Conservation (phyloP, 2,329 filamentous ascomycete genomes). For the Penicillium sp. region DNA sequence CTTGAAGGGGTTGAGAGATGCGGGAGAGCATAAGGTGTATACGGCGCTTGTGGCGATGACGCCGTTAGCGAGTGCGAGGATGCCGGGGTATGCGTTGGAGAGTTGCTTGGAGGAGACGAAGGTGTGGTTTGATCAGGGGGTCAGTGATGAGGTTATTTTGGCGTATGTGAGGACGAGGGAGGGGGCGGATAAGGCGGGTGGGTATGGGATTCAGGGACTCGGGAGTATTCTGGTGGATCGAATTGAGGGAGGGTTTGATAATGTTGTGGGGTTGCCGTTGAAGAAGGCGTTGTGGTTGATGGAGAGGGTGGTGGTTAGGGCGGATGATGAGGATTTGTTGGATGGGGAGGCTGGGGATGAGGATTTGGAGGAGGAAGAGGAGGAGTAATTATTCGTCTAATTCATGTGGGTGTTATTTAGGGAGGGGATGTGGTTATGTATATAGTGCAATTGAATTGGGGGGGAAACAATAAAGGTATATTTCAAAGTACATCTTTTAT, state of each 20-base stretch:
- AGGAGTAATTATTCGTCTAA: no score
- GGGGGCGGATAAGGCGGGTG: slow-evolving; percentile 90
- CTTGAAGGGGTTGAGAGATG: slow-evolving; percentile 72
- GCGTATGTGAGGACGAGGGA: slow-evolving; percentile 64
- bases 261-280: slow-evolving; percentile 84
- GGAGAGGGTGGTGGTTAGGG: slow-evolving; percentile 71
- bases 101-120: slow-evolving; percentile 79
- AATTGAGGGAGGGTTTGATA: slow-evolving; percentile 84
- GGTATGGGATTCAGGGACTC: slow-evolving; percentile 85
- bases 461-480: no score
- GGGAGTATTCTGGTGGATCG: slow-evolving; percentile 78
- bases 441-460: no score
- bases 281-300: slow-evolving; percentile 69
- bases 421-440: no score
- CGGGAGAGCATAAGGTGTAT: slow-evolving; percentile 67
- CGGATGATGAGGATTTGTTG: slow-evolving; percentile 54
- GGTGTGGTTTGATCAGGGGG: slow-evolving; percentile 70
- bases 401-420: no score
- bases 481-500: no score
- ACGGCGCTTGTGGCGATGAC: slow-evolving; percentile 78
- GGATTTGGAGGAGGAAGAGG: no score
- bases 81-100: slow-evolving; percentile 78
- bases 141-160: slow-evolving; percentile 73
- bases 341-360: slow-evolving; percentile 37
- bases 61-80: slow-evolving; percentile 66